phyloP scores from a whole-genome alignment of 2,329 filamentous ascomycete species.

The Sporothrix variecibatus region DNA sequence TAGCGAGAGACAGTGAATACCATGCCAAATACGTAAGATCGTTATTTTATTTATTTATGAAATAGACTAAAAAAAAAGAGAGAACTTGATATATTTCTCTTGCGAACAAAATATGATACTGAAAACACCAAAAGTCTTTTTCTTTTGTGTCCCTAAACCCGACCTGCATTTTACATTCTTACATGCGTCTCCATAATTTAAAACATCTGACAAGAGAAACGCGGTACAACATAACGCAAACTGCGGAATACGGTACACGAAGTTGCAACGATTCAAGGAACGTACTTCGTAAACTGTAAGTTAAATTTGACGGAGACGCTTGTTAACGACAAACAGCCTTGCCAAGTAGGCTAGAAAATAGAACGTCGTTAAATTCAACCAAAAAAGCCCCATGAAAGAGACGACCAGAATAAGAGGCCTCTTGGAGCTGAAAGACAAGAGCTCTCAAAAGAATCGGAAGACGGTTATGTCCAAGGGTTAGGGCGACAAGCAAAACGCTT shows the following conservation, averaged over 20 bases:
- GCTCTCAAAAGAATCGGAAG: neutral
- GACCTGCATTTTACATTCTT: neutral
- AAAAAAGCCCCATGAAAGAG: neutral
- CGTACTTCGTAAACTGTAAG: neutral
- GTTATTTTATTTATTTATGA: no score
- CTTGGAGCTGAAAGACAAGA: neutral
- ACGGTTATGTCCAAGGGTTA: neutral
- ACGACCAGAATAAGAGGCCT: neutral
- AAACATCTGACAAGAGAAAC: neutral
- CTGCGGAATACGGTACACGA: neutral
- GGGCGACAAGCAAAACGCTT: neutral
- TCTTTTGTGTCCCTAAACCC: no score
- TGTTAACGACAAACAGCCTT: neutral
- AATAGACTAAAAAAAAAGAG: no score
- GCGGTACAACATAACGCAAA: neutral
- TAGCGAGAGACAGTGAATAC: neutral
- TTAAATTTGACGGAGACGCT: neutral
- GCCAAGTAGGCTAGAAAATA: neutral
- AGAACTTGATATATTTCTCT: neutral
- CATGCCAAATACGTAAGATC: no score
- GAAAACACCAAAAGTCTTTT: no score
- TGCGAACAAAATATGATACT: no score
- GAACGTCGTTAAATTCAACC: no score
- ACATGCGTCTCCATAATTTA: constrained; percentile 1
- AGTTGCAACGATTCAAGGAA: neutral